Conservation (phyloP, 495 filamentous ascomycete species). For the Letharia lupina region DNA sequence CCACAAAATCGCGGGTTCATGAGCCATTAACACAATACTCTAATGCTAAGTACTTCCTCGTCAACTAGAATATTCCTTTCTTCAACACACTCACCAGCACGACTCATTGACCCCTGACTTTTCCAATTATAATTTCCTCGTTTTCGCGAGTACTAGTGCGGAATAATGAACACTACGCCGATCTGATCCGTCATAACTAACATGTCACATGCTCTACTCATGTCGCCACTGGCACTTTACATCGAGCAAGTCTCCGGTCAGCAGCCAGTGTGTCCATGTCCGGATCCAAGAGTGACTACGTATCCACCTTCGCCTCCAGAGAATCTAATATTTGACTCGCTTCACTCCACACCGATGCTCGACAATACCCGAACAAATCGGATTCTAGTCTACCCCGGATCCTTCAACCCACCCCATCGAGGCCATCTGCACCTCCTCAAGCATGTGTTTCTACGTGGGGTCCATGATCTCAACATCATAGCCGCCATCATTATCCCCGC, state of each 20-base stretch:
- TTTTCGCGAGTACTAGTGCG: not conserved
- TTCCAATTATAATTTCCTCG: not conserved
- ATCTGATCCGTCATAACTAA: not conserved
- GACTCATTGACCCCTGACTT: not conserved
- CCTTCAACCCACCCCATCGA: conserved; percentile 30
- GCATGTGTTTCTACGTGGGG: not conserved
- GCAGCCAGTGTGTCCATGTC: not conserved
- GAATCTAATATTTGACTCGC: not conserved
- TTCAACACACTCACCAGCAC: not conserved
- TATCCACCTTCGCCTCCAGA: not conserved
- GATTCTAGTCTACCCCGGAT: conserved; percentile 26
- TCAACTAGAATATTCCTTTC: too few species aligned
- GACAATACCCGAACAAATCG: conserved; percentile 8
- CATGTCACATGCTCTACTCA: not conserved
- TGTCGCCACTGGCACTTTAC: conserved; percentile 6
- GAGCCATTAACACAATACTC: too few species aligned
- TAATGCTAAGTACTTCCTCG: too few species aligned
- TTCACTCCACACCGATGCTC: not conserved
- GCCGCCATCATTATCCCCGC: not conserved
- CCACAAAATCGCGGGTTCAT: too few species aligned
- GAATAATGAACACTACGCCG: not conserved
- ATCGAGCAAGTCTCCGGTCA: not conserved
- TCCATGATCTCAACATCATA: not conserved
- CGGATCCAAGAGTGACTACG: not conserved
- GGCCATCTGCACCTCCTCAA: conserved; percentile 8